Percentiles rank a stretch among this genome's conserved stretches.
Conservation (phyloP, 495 filamentous ascomycete genomes). For the Aspergillus incahuasiensis region DNA sequence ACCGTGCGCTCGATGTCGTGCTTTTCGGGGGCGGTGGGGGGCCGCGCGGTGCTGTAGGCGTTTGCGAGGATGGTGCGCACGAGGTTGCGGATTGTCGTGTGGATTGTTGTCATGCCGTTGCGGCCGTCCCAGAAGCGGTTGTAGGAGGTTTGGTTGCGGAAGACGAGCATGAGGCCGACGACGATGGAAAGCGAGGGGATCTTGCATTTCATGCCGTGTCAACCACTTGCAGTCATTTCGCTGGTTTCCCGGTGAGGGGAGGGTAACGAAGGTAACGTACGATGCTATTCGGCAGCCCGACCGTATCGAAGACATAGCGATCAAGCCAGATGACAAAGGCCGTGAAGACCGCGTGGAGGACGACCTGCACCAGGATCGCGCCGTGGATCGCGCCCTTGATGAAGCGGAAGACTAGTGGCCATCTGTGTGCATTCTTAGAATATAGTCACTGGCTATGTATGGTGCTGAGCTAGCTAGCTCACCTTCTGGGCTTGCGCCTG, state of each 20-base stretch:
- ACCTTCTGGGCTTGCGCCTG: constrained; percentile 57
- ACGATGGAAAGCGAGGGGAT: constrained; percentile 76
- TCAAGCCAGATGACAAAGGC: constrained; percentile 61
- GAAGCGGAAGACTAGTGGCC: constrained; percentile 70
- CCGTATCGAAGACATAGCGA: constrained; percentile 46
- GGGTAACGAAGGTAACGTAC: constrained; percentile 30
- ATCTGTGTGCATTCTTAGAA: too few relatives aligned
- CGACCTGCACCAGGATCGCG: constrained; percentile 59
- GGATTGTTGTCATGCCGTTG: constrained; percentile 53
- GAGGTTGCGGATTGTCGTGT: constrained; percentile 60
- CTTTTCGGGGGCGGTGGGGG: constrained; percentile 39
- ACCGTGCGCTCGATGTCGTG: constrained; percentile 57
- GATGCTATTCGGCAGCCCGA: constrained; percentile 62
- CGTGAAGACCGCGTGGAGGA: constrained; percentile 60
- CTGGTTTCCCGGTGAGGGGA: background rate
- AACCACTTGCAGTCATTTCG: background rate
- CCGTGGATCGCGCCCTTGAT: constrained; percentile 71
- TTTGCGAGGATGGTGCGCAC: constrained; percentile 52
- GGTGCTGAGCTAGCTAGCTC: background rate
- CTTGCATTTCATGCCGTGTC: constrained; percentile 22
- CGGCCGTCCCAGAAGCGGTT: constrained; percentile 70
- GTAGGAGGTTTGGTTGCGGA: constrained; percentile 68
- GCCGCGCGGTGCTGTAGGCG: constrained; percentile 29
- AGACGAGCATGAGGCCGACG: constrained; percentile 76
- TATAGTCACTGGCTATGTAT: background rate